A percentile compares a stretch with the other conserved stretches of the same genome.
Evolutionary conservation across 2,329 filamentous ascomycete species (phyloP).

Genomic region (Alternaria sp.): DNA sequence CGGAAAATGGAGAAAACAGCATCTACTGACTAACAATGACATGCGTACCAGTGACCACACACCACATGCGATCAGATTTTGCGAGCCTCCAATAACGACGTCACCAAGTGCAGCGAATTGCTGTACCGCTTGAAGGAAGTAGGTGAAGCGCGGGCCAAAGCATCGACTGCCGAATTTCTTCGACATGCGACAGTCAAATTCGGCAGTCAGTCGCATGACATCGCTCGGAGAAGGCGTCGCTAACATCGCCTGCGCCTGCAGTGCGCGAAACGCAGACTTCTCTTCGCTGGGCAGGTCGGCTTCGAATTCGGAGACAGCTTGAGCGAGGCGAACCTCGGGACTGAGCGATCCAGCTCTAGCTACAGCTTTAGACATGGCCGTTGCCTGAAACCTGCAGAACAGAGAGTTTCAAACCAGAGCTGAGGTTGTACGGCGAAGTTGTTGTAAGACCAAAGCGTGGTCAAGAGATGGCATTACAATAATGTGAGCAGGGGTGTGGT

Average conservation of each 20-base stretch:
- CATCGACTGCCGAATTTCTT: constrained; percentile 35
- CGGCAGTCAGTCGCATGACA: constrained; percentile 44
- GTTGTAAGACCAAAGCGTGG: no score
- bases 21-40: constrained; percentile 48
- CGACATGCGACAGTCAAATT: constrained; percentile 39
- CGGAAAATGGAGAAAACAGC: constrained; percentile 11
- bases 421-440: no score
- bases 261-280: constrained; percentile 1
- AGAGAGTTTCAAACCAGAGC: not conserved
- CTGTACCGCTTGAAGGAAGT: constrained; percentile 51
- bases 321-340: constrained; percentile 18
- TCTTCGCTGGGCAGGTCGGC: constrained; percentile 14
- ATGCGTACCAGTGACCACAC: constrained; percentile 55
- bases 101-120: constrained; percentile 55
- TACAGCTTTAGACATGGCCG: constrained; percentile 7
- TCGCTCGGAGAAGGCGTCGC: constrained; percentile 3
- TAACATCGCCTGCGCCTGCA: constrained; percentile 1
- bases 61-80: constrained; percentile 55
- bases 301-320: constrained; percentile 18
- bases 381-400: not conserved
- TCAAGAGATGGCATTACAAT: no score
- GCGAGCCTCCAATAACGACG: constrained; percentile 51
- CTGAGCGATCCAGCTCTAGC: constrained; percentile 12
- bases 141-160: constrained; percentile 52
- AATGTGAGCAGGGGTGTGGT: no score